These are phyloP conservation scores for Amanita rubescens DNA, from an alignment of 768 basidiomycete genomes.

Conservation along the genomic window DNA sequence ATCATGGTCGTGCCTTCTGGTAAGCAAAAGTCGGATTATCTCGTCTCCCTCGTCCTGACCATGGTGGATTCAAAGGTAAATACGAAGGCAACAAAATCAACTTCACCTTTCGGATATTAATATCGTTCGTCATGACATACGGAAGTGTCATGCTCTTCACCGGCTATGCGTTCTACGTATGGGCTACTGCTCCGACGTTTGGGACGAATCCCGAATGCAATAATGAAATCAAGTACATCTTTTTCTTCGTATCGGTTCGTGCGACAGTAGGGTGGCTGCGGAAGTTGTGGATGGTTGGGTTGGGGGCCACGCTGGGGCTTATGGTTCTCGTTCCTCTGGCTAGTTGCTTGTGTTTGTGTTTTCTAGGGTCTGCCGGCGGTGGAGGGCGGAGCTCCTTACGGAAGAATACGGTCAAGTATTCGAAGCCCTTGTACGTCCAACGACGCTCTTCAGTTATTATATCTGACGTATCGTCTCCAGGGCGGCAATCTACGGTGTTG, in stretches of 20 bases:
- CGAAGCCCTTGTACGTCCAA: not conserved
- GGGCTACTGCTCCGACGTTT: conserved; percentile 11
- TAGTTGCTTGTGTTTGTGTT: not conserved
- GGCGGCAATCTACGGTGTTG: conserved; percentile 9
- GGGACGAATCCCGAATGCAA: conserved; percentile 3
- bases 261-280: conserved; percentile 12
- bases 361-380: not conserved
- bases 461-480: not conserved
- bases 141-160: conserved; percentile 9
- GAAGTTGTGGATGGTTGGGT: conserved; percentile 10
- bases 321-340: not conserved
- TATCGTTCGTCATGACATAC: conserved; percentile 5
- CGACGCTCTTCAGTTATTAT: not conserved
- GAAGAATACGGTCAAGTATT: not conserved
- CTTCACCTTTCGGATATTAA: not conserved
- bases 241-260: conserved; percentile 8
- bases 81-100: not conserved
- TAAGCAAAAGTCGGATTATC: not conserved
- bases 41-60: not conserved
- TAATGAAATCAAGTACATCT: conserved; percentile 11
- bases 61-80: not conserved
- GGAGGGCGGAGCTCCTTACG: not conserved
- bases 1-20: conserved; percentile 8
- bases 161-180: conserved; percentile 11
- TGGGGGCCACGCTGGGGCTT: not conserved